Percentiles rank a stretch among this genome's conserved stretches.
Conservation (phyloP, 345 rosid genomes). For the Rubroshorea leprosula region DNA sequence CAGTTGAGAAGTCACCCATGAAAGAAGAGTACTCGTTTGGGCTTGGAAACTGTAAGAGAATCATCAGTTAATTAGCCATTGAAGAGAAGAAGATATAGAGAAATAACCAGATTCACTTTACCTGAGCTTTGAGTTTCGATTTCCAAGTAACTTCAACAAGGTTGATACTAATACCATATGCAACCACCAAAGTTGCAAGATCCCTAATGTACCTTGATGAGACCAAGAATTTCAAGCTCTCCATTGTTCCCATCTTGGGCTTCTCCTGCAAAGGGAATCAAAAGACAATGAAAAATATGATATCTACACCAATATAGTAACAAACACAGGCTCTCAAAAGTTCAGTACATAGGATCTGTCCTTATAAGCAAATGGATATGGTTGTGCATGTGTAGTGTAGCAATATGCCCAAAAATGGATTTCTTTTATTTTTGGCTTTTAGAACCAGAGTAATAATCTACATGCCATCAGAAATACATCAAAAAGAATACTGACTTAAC, state of each 20-base stretch:
- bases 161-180: slow-evolving; percentile 96
- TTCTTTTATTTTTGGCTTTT: too few relatives aligned
- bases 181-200: slow-evolving; percentile 95
- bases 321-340: too few relatives aligned
- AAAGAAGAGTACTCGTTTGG: slow-evolving; percentile 95
- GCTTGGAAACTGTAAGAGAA: slow-evolving; percentile 70
- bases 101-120: slow-evolving; percentile 21
- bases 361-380: too few relatives aligned
- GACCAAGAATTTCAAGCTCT: slow-evolving; percentile 93
- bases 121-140: slow-evolving; percentile 99
- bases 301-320: too few relatives aligned
- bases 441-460: too few relatives aligned
- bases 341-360: too few relatives aligned
- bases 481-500: too few relatives aligned
- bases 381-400: too few relatives aligned
- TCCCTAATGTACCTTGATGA: slow-evolving; percentile 87
- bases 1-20: slow-evolving; percentile 98
- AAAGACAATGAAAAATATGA: background rate
- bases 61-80: background rate
- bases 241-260: slow-evolving; percentile 90
- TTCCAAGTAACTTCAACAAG: slow-evolving; percentile 99
- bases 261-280: slow-evolving; percentile 50
- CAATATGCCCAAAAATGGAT: too few relatives aligned
- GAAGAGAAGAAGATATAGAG: background rate
- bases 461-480: too few relatives aligned